Percentiles rank a stretch among this genome's conserved stretches.
phyloP scores from a whole-genome alignment of 768 basidiomycete species.

The Rhodotorula kratochvilovae region DNA sequence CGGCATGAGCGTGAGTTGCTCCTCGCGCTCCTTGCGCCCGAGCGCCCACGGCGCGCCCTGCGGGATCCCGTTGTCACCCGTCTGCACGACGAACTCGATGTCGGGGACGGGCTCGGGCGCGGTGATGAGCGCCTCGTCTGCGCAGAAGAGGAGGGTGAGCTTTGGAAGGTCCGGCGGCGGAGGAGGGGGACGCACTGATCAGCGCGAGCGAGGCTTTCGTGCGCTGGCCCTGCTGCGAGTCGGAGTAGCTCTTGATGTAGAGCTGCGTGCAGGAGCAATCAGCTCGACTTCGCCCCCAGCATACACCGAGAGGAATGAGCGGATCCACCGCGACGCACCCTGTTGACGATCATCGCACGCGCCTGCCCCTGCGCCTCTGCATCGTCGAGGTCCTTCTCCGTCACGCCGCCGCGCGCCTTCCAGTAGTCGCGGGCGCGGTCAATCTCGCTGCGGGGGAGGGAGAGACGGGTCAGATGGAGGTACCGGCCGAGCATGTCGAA shows the following conservation, averaged over 20 bases:
- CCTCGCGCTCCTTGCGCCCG: constrained; percentile 11
- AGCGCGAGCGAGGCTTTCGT: constrained; percentile 27
- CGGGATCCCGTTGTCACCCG: constrained; percentile 24
- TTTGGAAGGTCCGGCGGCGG: background rate
- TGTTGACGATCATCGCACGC: constrained; percentile 29
- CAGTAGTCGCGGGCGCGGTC: constrained; percentile 26
- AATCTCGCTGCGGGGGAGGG: constrained; percentile 9
- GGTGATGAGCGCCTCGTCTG: constrained; percentile 37
- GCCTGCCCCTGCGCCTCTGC: constrained; percentile 28
- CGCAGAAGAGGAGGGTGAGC: background rate
- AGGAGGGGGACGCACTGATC: constrained; percentile 26
- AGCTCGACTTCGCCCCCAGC: too few species aligned
- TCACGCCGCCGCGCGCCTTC: constrained; percentile 16
- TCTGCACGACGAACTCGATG: constrained; percentile 40
- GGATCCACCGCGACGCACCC: background rate
- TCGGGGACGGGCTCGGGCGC: constrained; percentile 38
- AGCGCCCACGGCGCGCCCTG: constrained; percentile 33
- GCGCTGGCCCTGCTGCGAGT: constrained; percentile 18
- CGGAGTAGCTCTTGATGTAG: constrained; percentile 22
- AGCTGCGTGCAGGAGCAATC: constrained; percentile 10
- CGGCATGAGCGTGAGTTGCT: constrained; percentile 29
- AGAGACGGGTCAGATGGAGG: background rate
- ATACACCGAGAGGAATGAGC: too few species aligned
- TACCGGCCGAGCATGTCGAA: background rate
- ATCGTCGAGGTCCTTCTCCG: constrained; percentile 20